phyloP scores from a whole-genome alignment of 257 asterid species.

The Solanum tacnaense region DNA sequence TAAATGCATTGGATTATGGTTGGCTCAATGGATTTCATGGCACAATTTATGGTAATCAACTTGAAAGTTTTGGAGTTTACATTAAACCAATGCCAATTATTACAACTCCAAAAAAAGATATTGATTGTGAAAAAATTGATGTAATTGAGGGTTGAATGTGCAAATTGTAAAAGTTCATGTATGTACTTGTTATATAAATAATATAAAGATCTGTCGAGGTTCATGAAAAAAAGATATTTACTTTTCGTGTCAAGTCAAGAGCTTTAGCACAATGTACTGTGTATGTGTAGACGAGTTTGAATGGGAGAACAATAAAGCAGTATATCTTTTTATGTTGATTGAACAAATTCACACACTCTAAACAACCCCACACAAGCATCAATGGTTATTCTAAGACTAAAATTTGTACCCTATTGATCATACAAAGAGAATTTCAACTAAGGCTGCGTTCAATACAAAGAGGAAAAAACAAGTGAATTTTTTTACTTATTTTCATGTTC shows the following conservation, averaged over 20 bases:
- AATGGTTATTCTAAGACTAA: too few relatives aligned
- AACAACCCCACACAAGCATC: too few relatives aligned
- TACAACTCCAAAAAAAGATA: not conserved
- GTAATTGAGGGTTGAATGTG: not conserved
- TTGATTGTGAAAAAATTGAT: not conserved
- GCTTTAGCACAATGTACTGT: too few relatives aligned
- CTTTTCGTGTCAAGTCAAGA: not conserved
- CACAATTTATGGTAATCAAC: not conserved
- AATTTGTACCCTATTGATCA: too few relatives aligned
- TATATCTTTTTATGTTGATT: too few relatives aligned
- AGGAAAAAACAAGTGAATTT: too few relatives aligned
- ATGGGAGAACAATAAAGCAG: too few relatives aligned
- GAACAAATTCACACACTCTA: too few relatives aligned
- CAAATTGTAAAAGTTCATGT: not conserved
- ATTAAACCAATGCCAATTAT: not conserved
- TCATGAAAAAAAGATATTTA: not conserved
- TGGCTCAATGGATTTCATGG: conserved; percentile 3
- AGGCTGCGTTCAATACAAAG: too few relatives aligned
- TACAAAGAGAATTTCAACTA: too few relatives aligned
- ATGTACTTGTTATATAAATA: not conserved
- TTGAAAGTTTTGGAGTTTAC: not conserved
- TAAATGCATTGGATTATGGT: not conserved
- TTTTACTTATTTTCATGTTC: too few relatives aligned
- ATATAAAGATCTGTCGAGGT: not conserved
- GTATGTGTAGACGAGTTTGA: too few relatives aligned